Evolutionary conservation across 2,329 filamentous ascomycete species (phyloP).

Genomic region (Stemphylium beticola): DNA sequence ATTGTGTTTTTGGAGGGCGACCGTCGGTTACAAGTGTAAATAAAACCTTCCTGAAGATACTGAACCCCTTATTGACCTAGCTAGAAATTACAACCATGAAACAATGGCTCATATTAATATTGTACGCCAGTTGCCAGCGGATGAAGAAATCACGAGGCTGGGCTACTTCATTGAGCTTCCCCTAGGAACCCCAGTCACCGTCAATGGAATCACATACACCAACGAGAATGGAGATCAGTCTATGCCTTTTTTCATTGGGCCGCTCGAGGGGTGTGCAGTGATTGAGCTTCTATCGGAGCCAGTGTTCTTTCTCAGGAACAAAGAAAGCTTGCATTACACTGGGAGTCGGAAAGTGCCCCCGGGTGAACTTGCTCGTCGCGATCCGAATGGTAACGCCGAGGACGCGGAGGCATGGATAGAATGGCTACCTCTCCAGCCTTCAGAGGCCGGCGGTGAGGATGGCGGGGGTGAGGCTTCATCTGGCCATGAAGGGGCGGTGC

Average conservation of each 20-base stretch:
- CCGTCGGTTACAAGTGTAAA: conserved; percentile 12
- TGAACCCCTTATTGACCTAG: not conserved
- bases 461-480: no score
- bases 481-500: no score
- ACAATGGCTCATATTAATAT: conserved; percentile 4
- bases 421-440: not conserved
- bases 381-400: not conserved
- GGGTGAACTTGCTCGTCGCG: conserved; percentile 2
- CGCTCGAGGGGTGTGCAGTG: conserved; percentile 24
- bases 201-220: conserved; percentile 24
- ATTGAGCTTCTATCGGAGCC: conserved; percentile 30
- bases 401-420: not conserved
- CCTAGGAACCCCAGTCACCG: conserved; percentile 9
- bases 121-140: not conserved
- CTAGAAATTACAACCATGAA: not conserved
- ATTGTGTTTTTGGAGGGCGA: conserved; percentile 4
- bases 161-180: conserved; percentile 22
- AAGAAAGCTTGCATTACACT: conserved; percentile 5
- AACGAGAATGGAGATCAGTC: conserved; percentile 5
- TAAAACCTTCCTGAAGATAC: not conserved
- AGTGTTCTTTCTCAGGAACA: conserved; percentile 28
- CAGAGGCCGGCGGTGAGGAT: not conserved
- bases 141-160: not conserved
- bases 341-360: not conserved
- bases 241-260: conserved; percentile 21